phyloP scores from a whole-genome alignment of 176 grass and related monocot species.

The Carex kokanica region DNA sequence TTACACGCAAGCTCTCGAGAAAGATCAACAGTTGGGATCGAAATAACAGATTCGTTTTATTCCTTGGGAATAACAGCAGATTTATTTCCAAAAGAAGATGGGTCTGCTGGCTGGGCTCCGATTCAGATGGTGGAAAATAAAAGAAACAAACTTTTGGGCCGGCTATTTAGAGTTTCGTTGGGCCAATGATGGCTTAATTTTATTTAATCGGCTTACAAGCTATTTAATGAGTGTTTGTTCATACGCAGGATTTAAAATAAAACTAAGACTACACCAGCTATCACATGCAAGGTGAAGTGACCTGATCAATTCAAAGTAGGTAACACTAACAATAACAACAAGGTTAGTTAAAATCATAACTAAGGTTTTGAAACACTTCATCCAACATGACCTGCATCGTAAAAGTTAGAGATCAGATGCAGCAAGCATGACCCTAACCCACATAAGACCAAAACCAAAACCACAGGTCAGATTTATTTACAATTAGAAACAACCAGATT shows the following conservation, averaged over 20 bases:
- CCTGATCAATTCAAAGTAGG: background rate
- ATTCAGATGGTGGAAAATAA: no score
- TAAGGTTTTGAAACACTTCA: background rate
- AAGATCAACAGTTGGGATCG: no score
- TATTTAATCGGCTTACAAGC: no score
- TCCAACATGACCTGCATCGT: background rate
- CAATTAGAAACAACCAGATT: constrained; percentile 3
- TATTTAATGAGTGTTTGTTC: background rate
- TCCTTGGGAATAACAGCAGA: no score
- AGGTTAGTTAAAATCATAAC: background rate
- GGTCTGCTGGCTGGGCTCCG: no score
- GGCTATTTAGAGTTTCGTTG: no score
- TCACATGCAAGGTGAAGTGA: background rate
- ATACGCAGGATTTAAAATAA: background rate
- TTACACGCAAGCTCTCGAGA: no score
- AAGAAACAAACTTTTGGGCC: no score
- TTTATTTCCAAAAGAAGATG: no score
- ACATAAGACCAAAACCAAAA: constrained; percentile 6
- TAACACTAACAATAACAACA: background rate
- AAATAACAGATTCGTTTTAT: no score
- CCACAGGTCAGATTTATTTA: background rate
- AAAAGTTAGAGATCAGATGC: background rate
- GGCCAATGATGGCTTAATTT: no score
- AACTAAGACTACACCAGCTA: background rate
- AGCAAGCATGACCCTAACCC: background rate